Evolutionary conservation across 306 rosid genomes (phyloP).

Genomic region (Purshia tridentata): DNA sequence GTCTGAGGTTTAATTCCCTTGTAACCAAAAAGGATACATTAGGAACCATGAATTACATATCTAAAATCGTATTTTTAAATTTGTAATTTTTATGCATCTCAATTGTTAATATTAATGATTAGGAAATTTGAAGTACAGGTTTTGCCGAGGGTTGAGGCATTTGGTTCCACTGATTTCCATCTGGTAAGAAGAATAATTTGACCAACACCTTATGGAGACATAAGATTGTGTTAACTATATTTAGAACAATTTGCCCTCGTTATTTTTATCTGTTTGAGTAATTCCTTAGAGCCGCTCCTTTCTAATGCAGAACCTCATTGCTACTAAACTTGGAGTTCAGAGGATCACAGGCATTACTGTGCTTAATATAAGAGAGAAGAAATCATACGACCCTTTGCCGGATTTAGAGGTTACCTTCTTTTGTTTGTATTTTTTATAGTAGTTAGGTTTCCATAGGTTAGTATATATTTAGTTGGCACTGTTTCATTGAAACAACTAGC

Average conservation of each 20-base stretch:
- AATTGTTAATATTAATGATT: slow-evolving; percentile 13
- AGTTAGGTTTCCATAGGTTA: background rate
- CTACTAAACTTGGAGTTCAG: slow-evolving; percentile 92
- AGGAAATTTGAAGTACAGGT: slow-evolving; percentile 29
- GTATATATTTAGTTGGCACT: background rate
- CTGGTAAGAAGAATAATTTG: slow-evolving; percentile 51
- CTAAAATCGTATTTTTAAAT: background rate
- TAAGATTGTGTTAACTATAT: background rate
- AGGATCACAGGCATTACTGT: slow-evolving; percentile 81
- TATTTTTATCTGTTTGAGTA: background rate
- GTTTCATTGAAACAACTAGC: background rate
- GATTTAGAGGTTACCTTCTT: slow-evolving; percentile 77
- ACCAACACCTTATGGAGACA: background rate
- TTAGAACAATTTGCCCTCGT: background rate
- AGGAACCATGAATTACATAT: background rate
- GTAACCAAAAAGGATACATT: background rate
- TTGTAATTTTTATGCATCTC: background rate
- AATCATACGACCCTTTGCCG: slow-evolving; percentile 70
- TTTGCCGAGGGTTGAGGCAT: slow-evolving; percentile 37
- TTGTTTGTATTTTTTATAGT: background rate
- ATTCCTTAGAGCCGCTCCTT: slow-evolving; percentile 16
- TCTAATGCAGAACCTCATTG: slow-evolving; percentile 74
- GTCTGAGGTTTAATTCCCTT: too few species aligned
- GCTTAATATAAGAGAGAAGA: slow-evolving; percentile 66
- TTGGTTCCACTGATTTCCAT: slow-evolving; percentile 39